Percentiles rank a stretch among this genome's conserved stretches.
Evolutionary conservation across 108 stramenopile species (phyloP).

Genomic region (Cyclotella cryptica): DNA sequence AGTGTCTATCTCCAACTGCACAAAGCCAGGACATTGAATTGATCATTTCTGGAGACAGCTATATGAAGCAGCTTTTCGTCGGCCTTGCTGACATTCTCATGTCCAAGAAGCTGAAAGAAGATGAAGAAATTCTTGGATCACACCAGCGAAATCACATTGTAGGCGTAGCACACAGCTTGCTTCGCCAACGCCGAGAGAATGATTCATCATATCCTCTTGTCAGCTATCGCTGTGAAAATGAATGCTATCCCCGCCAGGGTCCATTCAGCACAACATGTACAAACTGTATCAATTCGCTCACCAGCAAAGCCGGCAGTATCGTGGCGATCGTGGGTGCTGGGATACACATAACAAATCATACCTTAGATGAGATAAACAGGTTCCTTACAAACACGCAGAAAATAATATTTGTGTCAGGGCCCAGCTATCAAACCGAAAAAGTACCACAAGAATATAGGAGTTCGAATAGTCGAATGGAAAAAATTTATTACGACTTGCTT

Average conservation of each 20-base stretch:
- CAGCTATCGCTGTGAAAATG: background rate
- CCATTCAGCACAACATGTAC: background rate
- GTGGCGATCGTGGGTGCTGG: background rate
- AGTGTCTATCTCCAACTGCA: slow-evolving; percentile 8
- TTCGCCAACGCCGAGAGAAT: background rate
- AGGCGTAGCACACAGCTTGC: background rate
- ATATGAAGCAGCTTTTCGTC: slow-evolving; percentile 31
- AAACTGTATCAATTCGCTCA: background rate
- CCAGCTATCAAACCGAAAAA: background rate
- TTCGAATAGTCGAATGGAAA: background rate
- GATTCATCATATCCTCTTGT: background rate
- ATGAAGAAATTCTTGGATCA: background rate
- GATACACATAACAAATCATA: background rate
- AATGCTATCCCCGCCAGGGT: background rate
- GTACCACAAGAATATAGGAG: background rate
- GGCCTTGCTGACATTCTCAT: slow-evolving; percentile 32
- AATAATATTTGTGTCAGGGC: background rate
- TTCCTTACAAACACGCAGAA: background rate
- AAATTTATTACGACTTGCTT: background rate
- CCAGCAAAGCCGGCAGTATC: background rate
- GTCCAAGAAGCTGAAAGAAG: slow-evolving; percentile 15
- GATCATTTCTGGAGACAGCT: slow-evolving; percentile 32
- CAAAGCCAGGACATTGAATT: background rate
- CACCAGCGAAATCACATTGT: background rate
- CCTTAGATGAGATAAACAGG: background rate